Base-by-base conservation (phyloP, 2,329 filamentous ascomycete species). In the Graphilbum fragrans region DNA sequence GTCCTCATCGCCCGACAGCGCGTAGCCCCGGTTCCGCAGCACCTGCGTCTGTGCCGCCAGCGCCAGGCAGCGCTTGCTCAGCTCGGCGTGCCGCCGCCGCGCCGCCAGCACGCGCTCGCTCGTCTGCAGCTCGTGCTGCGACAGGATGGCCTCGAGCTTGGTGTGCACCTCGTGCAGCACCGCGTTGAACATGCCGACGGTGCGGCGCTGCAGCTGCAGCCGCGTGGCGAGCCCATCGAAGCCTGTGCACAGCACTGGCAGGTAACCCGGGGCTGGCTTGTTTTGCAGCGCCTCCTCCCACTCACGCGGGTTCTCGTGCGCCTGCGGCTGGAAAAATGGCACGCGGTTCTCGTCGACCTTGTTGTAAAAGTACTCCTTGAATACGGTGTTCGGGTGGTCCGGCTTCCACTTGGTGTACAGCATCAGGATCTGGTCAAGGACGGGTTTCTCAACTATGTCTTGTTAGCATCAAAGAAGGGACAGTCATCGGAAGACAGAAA, bases 321-420 rank as follows among this genome's bases (percentile, higher is more conserved):
- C 65, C 16, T 74, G 68, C 2, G 82, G 82, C 48, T 79, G 74
- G 59, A 83, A 88, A 58, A 82, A 87, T 11, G 82, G 82, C n/a
- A 82, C 79, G 55, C 74, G 72, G 40, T 76, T 73, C 53, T 82
- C 76, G 48, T 82, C 79, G 47, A 88, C 83, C 50, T 84, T 78
- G 63, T 92, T 92, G 69, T 92, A 93, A 58, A 92, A 86, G 65
- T 90, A 90, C 55, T 83, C 69, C 58, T 86, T 82, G 64, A 92
- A 86, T 22, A 74, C 75, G 52, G 82, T 87, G 55, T 76, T 77
- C 19, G 76, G 70, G 56, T 70, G 73, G 21, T 69, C 60, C 1
- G 82, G 78, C 46, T 83, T 70, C 85, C 85, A 92, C 62, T 88
- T 87, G 45, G 76, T 67, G 40, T 76, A 65, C 33, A 92, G 70